A percentile compares a stretch with the other conserved stretches of the same genome.
Evolutionary conservation across 768 basidiomycete species (phyloP).

Genomic region (Trichaptum fuscoviolaceum): DNA sequence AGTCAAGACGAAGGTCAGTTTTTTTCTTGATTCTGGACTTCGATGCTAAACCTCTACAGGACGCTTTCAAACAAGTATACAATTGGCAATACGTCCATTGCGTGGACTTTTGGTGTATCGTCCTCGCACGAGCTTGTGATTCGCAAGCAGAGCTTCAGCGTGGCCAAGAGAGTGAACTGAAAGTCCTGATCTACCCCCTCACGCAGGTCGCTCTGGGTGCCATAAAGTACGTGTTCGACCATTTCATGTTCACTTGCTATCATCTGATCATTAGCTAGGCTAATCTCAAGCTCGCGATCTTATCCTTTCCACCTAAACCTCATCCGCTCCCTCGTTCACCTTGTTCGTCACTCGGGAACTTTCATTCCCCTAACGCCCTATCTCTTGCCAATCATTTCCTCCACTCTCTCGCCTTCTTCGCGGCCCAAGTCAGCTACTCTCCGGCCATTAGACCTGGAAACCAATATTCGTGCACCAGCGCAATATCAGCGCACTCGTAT

Average conservation of each 20-base stretch:
- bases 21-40: slow-evolving; percentile 9
- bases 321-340: slow-evolving; percentile 78
- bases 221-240: slow-evolving; percentile 63
- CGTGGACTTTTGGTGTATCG: slow-evolving; percentile 93
- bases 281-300: slow-evolving; percentile 86
- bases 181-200: slow-evolving; percentile 89
- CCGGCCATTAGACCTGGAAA: slow-evolving; percentile 84
- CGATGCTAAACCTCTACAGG: slow-evolving; percentile 37
- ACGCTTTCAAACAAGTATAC: slow-evolving; percentile 91
- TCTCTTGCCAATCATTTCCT: slow-evolving; percentile 80
- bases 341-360: slow-evolving; percentile 75
- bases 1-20: slow-evolving; percentile 68
- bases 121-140: slow-evolving; percentile 79
- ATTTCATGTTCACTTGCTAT: not conserved
- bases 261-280: slow-evolving; percentile 38
- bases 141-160: slow-evolving; percentile 45
- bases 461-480: slow-evolving; percentile 79
- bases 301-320: slow-evolving; percentile 95
- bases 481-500: slow-evolving; percentile 86
- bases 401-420: slow-evolving; percentile 58
- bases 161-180: slow-evolving; percentile 68
- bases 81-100: slow-evolving; percentile 99
- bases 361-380: slow-evolving; percentile 87
- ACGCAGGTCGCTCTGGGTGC: slow-evolving; percentile 93
- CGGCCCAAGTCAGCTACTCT: slow-evolving; percentile 82